Percentiles rank a stretch among this genome's conserved stretches.
Evolutionary conservation across 2,329 filamentous ascomycete genomes (phyloP).

Genomic region (Ceratocystis harringtonii): DNA sequence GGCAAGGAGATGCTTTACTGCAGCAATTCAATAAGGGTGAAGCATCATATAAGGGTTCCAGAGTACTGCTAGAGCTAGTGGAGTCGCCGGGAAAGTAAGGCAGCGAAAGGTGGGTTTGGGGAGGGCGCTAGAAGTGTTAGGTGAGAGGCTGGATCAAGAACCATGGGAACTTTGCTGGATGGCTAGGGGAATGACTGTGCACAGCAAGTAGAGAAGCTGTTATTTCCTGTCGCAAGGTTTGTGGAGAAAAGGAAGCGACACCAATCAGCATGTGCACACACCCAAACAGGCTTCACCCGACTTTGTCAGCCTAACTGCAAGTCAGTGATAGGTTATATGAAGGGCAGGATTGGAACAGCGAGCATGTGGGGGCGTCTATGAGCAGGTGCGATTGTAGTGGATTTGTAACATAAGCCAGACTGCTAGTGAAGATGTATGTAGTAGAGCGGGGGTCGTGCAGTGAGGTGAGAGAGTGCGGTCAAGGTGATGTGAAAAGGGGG

Average conservation of each 20-base stretch:
- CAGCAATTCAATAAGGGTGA: background rate
- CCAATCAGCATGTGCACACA: background rate
- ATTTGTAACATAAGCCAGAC: background rate
- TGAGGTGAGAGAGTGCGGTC: background rate
- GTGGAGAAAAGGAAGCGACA: background rate
- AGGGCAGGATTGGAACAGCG: background rate
- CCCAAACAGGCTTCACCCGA: background rate
- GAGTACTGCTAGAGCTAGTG: background rate
- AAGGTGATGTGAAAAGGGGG: background rate
- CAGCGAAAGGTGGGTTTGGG: background rate
- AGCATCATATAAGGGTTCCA: background rate
- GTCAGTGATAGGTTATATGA: background rate
- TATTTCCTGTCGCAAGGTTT: background rate
- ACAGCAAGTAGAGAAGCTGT: background rate
- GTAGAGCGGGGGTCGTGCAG: background rate
- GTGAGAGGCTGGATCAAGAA: background rate
- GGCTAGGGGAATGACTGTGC: too few relatives aligned
- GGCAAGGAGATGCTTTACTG: background rate
- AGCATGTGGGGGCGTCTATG: background rate
- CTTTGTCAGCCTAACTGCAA: background rate
- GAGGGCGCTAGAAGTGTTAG: background rate
- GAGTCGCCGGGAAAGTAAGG: background rate
- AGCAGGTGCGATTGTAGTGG: background rate
- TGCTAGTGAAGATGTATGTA: background rate
- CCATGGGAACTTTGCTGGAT: too few relatives aligned